phyloP scores from a whole-genome alignment of 2,329 filamentous ascomycete genomes.

The Fusarium floridanum region DNA sequence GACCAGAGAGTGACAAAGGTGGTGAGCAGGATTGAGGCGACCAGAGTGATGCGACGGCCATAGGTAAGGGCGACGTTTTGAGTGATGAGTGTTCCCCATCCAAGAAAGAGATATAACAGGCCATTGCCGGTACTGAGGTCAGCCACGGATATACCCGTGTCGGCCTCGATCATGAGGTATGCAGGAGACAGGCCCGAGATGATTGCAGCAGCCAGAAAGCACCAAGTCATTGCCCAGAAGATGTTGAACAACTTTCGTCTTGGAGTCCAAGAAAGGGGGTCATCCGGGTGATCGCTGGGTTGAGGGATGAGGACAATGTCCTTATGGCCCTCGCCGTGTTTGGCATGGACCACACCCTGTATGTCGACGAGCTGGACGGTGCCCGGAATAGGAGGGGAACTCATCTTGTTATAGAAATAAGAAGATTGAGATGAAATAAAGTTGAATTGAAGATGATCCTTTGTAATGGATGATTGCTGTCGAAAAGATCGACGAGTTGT shows the following conservation, averaged over 20 bases:
- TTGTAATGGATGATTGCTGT: neutral
- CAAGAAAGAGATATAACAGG: neutral
- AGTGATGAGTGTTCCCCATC: neutral
- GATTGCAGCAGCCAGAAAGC: slow-evolving; percentile 41
- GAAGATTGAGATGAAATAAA: neutral
- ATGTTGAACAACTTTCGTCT: slow-evolving; percentile 39
- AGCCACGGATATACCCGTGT: slow-evolving; percentile 43
- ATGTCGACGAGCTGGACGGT: slow-evolving; percentile 39
- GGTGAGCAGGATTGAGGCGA: slow-evolving; percentile 29
- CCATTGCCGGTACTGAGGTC: slow-evolving; percentile 30
- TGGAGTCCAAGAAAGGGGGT: slow-evolving; percentile 38
- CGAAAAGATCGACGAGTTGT: neutral
- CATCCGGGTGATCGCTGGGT: slow-evolving; percentile 41
- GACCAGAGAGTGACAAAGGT: slow-evolving; percentile 39
- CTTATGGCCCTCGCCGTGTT: slow-evolving; percentile 23
- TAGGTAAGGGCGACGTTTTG: neutral
- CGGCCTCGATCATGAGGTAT: slow-evolving; percentile 40
- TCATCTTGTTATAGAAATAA: neutral
- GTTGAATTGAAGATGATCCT: neutral
- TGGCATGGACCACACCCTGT: slow-evolving; percentile 31
- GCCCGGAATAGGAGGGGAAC: slow-evolving; percentile 24
- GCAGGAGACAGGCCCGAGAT: slow-evolving; percentile 43
- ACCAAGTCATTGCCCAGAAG: slow-evolving; percentile 43
- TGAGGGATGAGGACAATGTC: slow-evolving; percentile 41
- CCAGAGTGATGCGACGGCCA: neutral